Base-by-base conservation (phyloP, 1,139 yeast genomes). In the Meyerozyma elateridarum region DNA sequence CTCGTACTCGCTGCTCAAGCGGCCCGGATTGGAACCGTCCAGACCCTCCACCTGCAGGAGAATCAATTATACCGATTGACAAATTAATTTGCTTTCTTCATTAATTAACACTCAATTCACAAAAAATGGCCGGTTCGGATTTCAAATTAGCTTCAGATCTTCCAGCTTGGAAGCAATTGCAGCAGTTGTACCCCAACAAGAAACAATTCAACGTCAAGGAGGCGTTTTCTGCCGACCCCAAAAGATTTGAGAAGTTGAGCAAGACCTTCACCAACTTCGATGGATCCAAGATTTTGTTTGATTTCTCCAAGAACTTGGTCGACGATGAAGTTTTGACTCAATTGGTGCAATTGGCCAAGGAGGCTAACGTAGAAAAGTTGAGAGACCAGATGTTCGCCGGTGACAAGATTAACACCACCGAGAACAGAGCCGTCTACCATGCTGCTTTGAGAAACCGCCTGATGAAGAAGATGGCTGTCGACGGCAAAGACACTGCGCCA, bases 351-450 rank as follows among this genome's bases (percentile, higher is more conserved):
- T 76, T 91, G 55, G 97, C 97, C 48, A 79, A 80, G 59, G 95
- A 91, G 62, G 89, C 96, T 46, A 76, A 80, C 38, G 89, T 91
- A 45, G 95, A 87, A 58, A 62, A 72, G 39, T 78, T 91, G 58
- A 80, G 98, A 59, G 93, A 89, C 51, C 85, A 76, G 38, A 79
- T 91, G 87, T 91, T 91, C 58, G 76, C 75, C 20, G 98, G 98
- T 56, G 85, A 81, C 39, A 88, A 87, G 66, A 88, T 91, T 72
- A 91, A 91, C 73, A 76, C 78, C 64, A 91, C 98, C 40, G 98
- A 91, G 66, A 84, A 78, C 61, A 81, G 98, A 61, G 97, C 98
- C 22, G 98, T 91, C 35, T 91, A 74, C 74, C 98, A 91, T 66
- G 87, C 79, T 50, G 98, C 97, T 24, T 76, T 91, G 51, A 84